A percentile compares a stretch with the other conserved stretches of the same genome.
Conservation (phyloP, 441 rosid species). For the Gossypium gossypioides region DNA sequence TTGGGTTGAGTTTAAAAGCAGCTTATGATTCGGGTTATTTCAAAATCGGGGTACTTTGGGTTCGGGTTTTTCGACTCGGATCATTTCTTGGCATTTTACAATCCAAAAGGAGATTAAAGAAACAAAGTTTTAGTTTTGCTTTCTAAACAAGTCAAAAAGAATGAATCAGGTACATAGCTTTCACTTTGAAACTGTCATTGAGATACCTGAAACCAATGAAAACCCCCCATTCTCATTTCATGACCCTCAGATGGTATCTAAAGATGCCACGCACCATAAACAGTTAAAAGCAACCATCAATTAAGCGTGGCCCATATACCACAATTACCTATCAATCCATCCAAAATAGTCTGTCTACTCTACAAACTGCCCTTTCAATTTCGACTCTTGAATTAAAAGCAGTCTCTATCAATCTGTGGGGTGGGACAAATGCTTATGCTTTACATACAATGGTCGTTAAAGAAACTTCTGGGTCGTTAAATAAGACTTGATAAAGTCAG, state of each 20-base stretch:
- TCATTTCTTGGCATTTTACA: not conserved
- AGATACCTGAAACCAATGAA: conserved; percentile 6
- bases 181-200: not conserved
- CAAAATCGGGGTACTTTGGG: too few species aligned
- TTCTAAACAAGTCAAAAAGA: not conserved
- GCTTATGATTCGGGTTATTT: too few species aligned
- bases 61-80: too few species aligned
- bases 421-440: conserved; percentile 7
- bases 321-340: conserved; percentile 10
- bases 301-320: conserved; percentile 14
- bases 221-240: not conserved
- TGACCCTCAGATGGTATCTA: not conserved
- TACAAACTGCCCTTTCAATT: conserved; percentile 10
- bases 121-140: not conserved
- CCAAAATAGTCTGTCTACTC: not conserved
- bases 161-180: not conserved
- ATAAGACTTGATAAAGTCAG: not conserved
- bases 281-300: not conserved
- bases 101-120: not conserved
- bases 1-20: too few species aligned
- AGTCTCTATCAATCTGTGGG: conserved; percentile 17
- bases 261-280: conserved; percentile 5
- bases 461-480: not conserved
- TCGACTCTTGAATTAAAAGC: conserved; percentile 16
- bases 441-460: conserved; percentile 8